Percentiles rank a stretch among this genome's conserved stretches.
These are phyloP conservation scores for Ustilago bromivora DNA, from an alignment of 1,284 basidiomycete species.

Conservation along the genomic window DNA sequence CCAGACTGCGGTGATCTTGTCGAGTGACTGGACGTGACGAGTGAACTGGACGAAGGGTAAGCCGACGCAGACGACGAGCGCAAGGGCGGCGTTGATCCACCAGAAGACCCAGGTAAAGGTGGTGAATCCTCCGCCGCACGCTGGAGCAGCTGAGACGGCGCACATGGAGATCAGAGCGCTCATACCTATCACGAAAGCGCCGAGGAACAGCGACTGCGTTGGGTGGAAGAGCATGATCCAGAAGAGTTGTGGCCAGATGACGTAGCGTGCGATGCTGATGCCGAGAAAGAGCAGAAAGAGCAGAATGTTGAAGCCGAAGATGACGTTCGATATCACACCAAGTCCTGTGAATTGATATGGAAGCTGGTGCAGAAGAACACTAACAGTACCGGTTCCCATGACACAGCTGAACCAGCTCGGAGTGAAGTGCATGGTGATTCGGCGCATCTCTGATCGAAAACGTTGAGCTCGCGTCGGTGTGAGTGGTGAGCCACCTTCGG, in stretches of 20 bases:
- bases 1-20: slow-evolving; percentile 65
- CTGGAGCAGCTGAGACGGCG: slow-evolving; percentile 70
- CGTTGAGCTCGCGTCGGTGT: slow-evolving; percentile 15
- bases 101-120: slow-evolving; percentile 78
- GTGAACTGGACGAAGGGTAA: slow-evolving; percentile 79
- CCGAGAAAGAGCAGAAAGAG: slow-evolving; percentile 76
- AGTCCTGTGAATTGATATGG: slow-evolving; percentile 72
- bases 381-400: slow-evolving; percentile 72
- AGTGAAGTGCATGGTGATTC: slow-evolving; percentile 53
- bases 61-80: slow-evolving; percentile 76
- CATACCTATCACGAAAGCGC: slow-evolving; percentile 79
- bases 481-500: slow-evolving; percentile 8
- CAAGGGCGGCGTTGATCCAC: slow-evolving; percentile 78
- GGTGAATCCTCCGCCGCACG: slow-evolving; percentile 74
- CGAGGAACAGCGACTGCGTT: slow-evolving; percentile 77
- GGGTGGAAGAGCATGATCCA: slow-evolving; percentile 75
- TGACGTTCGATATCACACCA: slow-evolving; percentile 70
- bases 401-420: slow-evolving; percentile 59
- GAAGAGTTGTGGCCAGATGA: slow-evolving; percentile 75
- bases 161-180: slow-evolving; percentile 77
- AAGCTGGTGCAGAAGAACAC: slow-evolving; percentile 71
- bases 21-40: slow-evolving; percentile 75
- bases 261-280: slow-evolving; percentile 72
- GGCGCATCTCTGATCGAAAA: slow-evolving; percentile 27
- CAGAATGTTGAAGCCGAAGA: slow-evolving; percentile 78